Evolutionary conservation across 2,329 filamentous ascomycete genomes (phyloP).

Genomic region (Pestalotiopsis sp.): DNA sequence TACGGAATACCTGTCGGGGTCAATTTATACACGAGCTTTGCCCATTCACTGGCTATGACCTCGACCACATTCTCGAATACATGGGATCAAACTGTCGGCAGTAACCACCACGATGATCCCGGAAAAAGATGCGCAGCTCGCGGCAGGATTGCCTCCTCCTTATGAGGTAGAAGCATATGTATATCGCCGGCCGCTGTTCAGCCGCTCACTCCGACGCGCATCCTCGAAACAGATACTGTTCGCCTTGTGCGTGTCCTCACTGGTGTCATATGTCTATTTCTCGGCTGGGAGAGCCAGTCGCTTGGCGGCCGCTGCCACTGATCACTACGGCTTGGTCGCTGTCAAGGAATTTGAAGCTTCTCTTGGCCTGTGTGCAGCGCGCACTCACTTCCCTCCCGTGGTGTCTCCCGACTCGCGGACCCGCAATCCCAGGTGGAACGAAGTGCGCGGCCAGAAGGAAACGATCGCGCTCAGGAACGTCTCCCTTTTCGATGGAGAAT

Average conservation of each 20-base stretch:
- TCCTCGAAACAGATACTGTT: conserved; percentile 5
- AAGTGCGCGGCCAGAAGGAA: conserved; percentile 37
- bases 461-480: conserved; percentile 41
- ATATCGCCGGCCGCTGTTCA: conserved; percentile 3
- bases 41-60: not conserved
- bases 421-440: conserved; percentile 45
- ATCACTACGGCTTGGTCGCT: not conserved
- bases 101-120: not conserved
- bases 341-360: conserved; percentile 6
- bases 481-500: conserved; percentile 46
- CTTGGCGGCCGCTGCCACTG: not conserved
- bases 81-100: not conserved
- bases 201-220: conserved; percentile 1
- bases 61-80: not conserved
- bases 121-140: not conserved
- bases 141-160: conserved; percentile 6
- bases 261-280: conserved; percentile 9
- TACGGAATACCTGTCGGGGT: not conserved
- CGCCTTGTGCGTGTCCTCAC: not conserved
- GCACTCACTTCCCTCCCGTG: conserved; percentile 3
- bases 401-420: conserved; percentile 7
- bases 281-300: not conserved
- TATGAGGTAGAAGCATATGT: conserved; percentile 13
- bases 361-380: conserved; percentile 7
- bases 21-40: not conserved